These are phyloP conservation scores for Citrus maxima DNA, from an alignment of 345 rosid species.

Conservation along the genomic window DNA sequence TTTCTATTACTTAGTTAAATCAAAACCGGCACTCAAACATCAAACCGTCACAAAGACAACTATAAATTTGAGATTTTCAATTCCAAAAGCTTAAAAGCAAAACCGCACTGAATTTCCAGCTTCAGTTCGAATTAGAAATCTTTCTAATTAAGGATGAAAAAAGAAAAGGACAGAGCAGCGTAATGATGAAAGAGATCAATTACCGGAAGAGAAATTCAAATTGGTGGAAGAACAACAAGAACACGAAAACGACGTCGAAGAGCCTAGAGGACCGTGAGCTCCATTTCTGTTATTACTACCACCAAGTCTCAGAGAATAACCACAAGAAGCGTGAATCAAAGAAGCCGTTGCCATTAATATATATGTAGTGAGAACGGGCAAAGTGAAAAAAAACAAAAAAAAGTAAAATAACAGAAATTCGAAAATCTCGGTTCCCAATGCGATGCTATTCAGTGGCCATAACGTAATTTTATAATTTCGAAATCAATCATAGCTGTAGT, in stretches of 20 bases:
- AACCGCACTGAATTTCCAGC: background rate
- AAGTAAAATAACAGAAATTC: background rate
- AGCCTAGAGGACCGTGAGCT: constrained; percentile 17
- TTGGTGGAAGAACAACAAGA: constrained; percentile 44
- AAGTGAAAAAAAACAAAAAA: background rate
- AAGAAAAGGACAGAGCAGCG: background rate
- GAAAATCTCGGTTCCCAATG: constrained; percentile 18
- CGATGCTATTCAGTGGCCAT: constrained; percentile 7
- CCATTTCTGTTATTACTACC: constrained; percentile 20
- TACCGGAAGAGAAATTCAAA: constrained; percentile 49
- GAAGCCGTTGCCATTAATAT: constrained; percentile 43
- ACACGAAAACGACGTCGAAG: constrained; percentile 33
- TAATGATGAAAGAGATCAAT: constrained; percentile 5
- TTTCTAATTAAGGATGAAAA: background rate
- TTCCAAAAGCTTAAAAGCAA: background rate
- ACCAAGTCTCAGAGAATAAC: constrained; percentile 30
- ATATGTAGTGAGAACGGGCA: background rate
- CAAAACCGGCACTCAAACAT: background rate
- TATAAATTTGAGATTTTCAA: background rate
- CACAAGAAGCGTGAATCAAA: constrained; percentile 40
- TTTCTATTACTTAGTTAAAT: background rate
- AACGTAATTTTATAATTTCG: background rate
- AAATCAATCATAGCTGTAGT: background rate
- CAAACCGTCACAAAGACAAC: background rate
- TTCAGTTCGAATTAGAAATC: background rate